Conservation (phyloP, 2,329 filamentous ascomycete species). For the Teratosphaeria nubilosa region DNA sequence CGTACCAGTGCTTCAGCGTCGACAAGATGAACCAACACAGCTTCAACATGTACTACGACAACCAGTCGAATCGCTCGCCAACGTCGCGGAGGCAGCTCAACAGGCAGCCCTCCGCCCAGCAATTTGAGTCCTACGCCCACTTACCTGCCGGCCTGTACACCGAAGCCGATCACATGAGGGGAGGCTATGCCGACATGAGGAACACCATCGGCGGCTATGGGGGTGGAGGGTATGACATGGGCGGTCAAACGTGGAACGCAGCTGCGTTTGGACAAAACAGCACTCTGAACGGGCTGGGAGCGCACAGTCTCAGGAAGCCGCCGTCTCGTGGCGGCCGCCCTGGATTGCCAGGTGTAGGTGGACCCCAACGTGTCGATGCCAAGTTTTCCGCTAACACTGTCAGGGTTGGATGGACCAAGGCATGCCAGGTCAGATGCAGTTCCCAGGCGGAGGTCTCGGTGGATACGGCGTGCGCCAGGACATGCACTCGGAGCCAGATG, state of each 20-base stretch:
- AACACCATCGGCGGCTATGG: conserved; percentile 35
- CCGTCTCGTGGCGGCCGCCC: conserved; percentile 42
- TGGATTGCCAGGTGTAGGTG: conserved; percentile 60
- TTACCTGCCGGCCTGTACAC: conserved; percentile 60
- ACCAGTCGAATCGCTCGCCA: conserved; percentile 56
- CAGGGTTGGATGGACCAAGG: conserved; percentile 55
- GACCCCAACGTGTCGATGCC: neutral
- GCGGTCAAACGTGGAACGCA: conserved; percentile 70
- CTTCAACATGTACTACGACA: conserved; percentile 64
- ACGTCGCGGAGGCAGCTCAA: conserved; percentile 61
- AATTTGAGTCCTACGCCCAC: conserved; percentile 60
- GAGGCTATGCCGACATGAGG: conserved; percentile 32
- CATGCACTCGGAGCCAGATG: conserved; percentile 48
- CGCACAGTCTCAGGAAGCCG: conserved; percentile 34
- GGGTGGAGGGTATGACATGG: conserved; percentile 54
- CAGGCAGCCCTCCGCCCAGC: conserved; percentile 62
- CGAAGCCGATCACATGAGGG: conserved; percentile 50
- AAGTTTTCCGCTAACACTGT: conserved; percentile 1
- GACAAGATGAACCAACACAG: conserved; percentile 22
- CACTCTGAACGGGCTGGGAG: conserved; percentile 37
- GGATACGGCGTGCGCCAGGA: conserved; percentile 32
- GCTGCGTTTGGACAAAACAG: conserved; percentile 58
- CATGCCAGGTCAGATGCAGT: conserved; percentile 26
- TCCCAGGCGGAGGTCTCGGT: conserved; percentile 26
- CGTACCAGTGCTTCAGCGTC: neutral